phyloP scores from a whole-genome alignment of 2,329 filamentous ascomycete genomes.

The Botrytis fragariae region DNA sequence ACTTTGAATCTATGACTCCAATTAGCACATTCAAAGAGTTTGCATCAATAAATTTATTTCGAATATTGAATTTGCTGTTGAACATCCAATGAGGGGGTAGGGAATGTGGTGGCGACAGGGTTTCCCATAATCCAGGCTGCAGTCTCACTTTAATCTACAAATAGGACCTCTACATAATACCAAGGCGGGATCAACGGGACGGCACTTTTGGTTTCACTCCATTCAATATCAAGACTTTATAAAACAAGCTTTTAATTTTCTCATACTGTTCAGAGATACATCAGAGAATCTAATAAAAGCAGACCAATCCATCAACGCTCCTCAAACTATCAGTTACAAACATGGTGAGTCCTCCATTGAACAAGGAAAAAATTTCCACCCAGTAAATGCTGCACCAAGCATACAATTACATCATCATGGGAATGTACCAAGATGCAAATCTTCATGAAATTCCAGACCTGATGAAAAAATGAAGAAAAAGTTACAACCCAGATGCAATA shows the following conservation, averaged over 20 bases:
- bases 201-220: background rate
- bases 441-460: conserved; percentile 27
- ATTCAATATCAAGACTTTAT: background rate
- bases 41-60: background rate
- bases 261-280: conserved; percentile 24
- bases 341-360: conserved; percentile 19
- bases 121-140: background rate
- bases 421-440: conserved; percentile 30
- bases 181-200: conserved; percentile 6
- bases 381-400: conserved; percentile 28
- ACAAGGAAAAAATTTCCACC: conserved; percentile 23
- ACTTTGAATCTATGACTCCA: too few relatives aligned
- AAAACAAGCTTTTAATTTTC: conserved; percentile 14
- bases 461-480: conserved; percentile 30
- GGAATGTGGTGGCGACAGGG: background rate
- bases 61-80: background rate
- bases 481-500: conserved; percentile 33
- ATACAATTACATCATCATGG: conserved; percentile 36
- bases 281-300: conserved; percentile 34
- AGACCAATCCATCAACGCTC: conserved; percentile 28
- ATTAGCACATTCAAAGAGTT: background rate
- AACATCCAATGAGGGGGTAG: background rate
- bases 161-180: background rate
- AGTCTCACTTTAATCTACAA: background rate
- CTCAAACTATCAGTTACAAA: conserved; percentile 36